Percentiles rank a stretch among this genome's conserved stretches.
These are phyloP conservation scores for Barbatosphaeria neglecta DNA, from an alignment of 495 filamentous ascomycete species.

Conservation along the genomic window DNA sequence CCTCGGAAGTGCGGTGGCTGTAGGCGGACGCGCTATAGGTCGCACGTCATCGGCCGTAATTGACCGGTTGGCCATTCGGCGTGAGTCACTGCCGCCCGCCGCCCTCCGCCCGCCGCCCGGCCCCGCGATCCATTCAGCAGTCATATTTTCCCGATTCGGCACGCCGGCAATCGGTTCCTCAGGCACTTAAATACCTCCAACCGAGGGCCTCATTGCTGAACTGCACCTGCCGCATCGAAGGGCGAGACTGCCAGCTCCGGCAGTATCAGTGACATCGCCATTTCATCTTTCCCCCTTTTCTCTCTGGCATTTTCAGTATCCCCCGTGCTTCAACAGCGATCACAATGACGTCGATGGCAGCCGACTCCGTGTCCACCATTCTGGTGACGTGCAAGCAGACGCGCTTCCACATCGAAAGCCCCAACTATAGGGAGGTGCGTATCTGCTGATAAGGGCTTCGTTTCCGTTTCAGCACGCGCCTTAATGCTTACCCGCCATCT, in stretches of 20 bases:
- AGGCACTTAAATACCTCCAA: no score
- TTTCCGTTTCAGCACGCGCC: background rate
- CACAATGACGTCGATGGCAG: constrained; percentile 35
- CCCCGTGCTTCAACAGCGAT: background rate
- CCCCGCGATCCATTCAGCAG: no score
- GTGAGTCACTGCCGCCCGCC: background rate
- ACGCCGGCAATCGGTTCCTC: no score
- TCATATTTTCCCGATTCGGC: no score
- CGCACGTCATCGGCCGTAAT: no score
- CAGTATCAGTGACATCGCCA: no score
- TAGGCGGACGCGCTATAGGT: background rate
- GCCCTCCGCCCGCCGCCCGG: no score
- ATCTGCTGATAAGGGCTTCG: background rate
- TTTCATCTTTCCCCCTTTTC: no score
- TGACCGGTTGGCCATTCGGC: background rate
- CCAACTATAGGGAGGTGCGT: constrained; percentile 40
- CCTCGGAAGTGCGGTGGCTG: no score
- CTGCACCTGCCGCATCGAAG: no score
- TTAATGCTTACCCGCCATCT: constrained; percentile 1
- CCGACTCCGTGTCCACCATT: constrained; percentile 37
- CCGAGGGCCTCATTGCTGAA: no score
- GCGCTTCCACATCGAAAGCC: constrained; percentile 42
- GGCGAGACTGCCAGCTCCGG: background rate
- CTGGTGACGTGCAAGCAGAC: constrained; percentile 46
- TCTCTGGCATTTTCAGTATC: background rate